These are phyloP conservation scores for Globisporangium echinulatum DNA, from an alignment of 352 stramenopile genomes.

Conservation along the genomic window DNA sequence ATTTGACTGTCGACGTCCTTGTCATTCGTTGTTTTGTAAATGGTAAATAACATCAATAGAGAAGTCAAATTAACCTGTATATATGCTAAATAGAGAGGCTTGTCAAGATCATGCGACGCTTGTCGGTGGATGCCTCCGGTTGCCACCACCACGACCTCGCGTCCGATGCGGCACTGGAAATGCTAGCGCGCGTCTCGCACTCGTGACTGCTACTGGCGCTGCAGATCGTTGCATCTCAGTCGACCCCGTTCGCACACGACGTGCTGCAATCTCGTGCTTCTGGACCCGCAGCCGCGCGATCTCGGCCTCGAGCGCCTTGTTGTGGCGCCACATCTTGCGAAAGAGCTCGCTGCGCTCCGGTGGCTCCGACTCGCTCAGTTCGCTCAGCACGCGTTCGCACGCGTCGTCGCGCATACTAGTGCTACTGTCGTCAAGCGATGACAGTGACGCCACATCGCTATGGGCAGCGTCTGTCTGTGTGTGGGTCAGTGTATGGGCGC, in stretches of 20 bases:
- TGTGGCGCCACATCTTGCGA: conserved; percentile 38
- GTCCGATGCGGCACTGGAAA: background rate
- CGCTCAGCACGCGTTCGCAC: too few relatives aligned
- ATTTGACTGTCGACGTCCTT: background rate
- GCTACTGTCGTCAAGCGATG: conserved; percentile 15
- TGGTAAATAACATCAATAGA: background rate
- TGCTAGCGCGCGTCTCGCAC: background rate
- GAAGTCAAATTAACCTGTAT: background rate
- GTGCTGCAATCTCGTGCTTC: conserved; percentile 15
- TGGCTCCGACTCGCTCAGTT: conserved; percentile 12
- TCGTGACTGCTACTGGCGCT: background rate
- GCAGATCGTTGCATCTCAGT: background rate
- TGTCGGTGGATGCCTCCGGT: background rate
- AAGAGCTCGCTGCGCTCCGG: conserved; percentile 37
- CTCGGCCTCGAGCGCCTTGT: conserved; percentile 40
- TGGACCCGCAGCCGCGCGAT: conserved; percentile 39
- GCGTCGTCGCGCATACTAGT: too few relatives aligned
- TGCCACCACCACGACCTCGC: too few relatives aligned
- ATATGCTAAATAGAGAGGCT: conserved; percentile 8
- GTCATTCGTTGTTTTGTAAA: background rate
- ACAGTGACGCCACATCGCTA: background rate
- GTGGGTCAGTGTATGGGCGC: too few relatives aligned
- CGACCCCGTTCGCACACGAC: background rate
- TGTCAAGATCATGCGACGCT: background rate
- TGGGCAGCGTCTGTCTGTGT: too few relatives aligned